These are phyloP conservation scores for Penicillium cataractarum DNA, from an alignment of 495 filamentous ascomycete species.

Conservation along the genomic window DNA sequence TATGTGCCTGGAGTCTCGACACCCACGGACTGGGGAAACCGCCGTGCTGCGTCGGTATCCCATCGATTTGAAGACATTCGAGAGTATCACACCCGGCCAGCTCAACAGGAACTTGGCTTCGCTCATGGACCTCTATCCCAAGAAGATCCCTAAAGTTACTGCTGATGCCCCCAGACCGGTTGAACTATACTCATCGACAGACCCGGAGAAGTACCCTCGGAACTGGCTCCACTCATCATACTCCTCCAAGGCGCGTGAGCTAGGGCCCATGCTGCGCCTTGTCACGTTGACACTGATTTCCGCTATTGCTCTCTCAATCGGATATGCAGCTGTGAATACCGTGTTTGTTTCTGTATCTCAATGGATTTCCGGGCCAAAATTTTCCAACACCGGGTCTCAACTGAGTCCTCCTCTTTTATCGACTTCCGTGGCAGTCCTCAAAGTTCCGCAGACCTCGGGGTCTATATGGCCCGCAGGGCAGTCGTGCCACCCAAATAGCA, in stretches of 20 bases:
- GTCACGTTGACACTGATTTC: constrained; percentile 46
- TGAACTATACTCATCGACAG: constrained; percentile 20
- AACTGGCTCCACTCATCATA: constrained; percentile 33
- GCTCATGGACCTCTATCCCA: constrained; percentile 56
- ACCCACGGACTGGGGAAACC: constrained; percentile 51
- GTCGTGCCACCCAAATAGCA: constrained; percentile 17
- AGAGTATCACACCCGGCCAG: constrained; percentile 71
- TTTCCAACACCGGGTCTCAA: constrained; percentile 28
- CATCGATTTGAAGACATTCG: constrained; percentile 73
- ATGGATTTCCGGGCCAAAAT: constrained; percentile 28
- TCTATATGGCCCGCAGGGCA: constrained; percentile 28
- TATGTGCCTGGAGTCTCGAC: constrained; percentile 68
- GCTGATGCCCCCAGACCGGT: constrained; percentile 16
- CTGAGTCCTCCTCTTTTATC: constrained; percentile 19
- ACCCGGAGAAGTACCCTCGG: constrained; percentile 36
- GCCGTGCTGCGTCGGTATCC: constrained; percentile 63
- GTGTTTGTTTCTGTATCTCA: constrained; percentile 32
- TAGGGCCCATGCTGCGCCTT: constrained; percentile 45
- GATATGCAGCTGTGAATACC: constrained; percentile 36
- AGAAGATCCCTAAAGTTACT: constrained; percentile 32
- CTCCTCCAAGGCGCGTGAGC: constrained; percentile 38
- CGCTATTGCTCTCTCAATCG: constrained; percentile 39
- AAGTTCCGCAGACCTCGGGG: constrained; percentile 31
- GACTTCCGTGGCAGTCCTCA: constrained; percentile 23
- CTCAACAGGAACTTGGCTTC: constrained; percentile 76